Base-by-base conservation (phyloP, 768 basidiomycete genomes). In the Boletus rubescentipes region DNA sequence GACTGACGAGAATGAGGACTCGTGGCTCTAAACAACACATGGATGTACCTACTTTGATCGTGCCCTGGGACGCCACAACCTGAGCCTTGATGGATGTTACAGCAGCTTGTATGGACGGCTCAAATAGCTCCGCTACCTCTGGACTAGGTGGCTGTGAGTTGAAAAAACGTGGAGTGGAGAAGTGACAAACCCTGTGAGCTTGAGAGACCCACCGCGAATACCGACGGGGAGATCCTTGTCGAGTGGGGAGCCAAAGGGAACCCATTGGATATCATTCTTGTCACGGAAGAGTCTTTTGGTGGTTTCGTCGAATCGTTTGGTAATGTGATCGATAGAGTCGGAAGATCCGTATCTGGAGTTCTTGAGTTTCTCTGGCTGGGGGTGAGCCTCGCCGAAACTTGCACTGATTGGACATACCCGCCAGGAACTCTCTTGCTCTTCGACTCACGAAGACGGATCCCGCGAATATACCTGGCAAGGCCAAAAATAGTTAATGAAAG, bases 381-480 rank as follows among this genome's bases (percentile, higher is more conserved):
- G 52, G 46, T 61, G 21, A 59, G 58, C 52, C 4, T 39, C 29
- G 45, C 36, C 49, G 6, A 16, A 21, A 36, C 26, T 29, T 31
- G 16, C 8, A 14, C 12, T 16, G 34, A 37, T 26, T 10, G 2
- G 52, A 51, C 70, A 18, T 54, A 86, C 89, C 85, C 73, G 84
- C 84, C 20, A 91, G 71, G 61, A 90, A 89, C 44, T 81, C 81
- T 59, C 87, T 73, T 12, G 89, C 87, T 39, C 89, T 73, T 49
- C 88, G 77, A 65, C 87, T 89, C 29, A 91, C 89, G 64, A 91
- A 91, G 14, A 91, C 86, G 5, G 89, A 90, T 23, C 89, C 89
- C 41, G 88, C 87, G 67, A 91, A 91, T 37, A 90, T 81, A 68
- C 86, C 86, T 87, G 61, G n/a, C 43, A 51, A 49, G n/a, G 50